Percentiles rank a stretch among this genome's conserved stretches.
Evolutionary conservation across 2,329 filamentous ascomycete genomes (phyloP).

Genomic region (Colletotrichum coccodes): DNA sequence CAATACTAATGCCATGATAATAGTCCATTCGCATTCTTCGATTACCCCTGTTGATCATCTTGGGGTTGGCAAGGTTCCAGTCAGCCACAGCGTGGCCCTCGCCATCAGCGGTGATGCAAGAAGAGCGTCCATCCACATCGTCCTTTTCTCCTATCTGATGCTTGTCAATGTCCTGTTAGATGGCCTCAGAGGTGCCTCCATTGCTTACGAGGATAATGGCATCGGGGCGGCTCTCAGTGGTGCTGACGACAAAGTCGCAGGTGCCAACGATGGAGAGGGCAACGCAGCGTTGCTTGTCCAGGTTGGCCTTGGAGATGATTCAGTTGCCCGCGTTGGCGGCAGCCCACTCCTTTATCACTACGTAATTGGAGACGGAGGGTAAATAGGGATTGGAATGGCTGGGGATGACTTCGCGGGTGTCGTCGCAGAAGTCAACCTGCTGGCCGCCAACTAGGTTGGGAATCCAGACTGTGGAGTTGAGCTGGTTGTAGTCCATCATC

Average conservation of each 20-base stretch:
- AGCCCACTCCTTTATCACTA: conserved; percentile 5
- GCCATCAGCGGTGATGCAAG: background rate
- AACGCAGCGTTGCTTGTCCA: background rate
- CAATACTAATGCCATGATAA: background rate
- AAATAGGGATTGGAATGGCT: background rate
- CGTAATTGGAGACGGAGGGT: background rate
- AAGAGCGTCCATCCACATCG: background rate
- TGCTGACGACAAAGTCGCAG: background rate
- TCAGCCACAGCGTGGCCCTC: background rate
- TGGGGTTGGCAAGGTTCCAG: background rate
- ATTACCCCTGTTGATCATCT: background rate
- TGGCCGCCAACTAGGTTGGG: background rate
- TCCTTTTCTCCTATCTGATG: background rate
- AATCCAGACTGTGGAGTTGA: background rate
- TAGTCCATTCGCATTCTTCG: background rate
- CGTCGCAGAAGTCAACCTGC: background rate
- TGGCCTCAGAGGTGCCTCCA: background rate
- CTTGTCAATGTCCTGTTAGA: background rate
- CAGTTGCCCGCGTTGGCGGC: conserved; percentile 11
- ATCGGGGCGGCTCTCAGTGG: background rate
- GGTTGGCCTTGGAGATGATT: background rate
- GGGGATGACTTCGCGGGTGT: background rate
- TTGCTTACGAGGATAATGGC: background rate
- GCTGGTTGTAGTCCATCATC: background rate
- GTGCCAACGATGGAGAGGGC: background rate